Evolutionary conservation across 2,329 filamentous ascomycete species (phyloP), one percentile per base, ranked within the genome.

Genomic region (Aspergillus alliaceus): DNA sequence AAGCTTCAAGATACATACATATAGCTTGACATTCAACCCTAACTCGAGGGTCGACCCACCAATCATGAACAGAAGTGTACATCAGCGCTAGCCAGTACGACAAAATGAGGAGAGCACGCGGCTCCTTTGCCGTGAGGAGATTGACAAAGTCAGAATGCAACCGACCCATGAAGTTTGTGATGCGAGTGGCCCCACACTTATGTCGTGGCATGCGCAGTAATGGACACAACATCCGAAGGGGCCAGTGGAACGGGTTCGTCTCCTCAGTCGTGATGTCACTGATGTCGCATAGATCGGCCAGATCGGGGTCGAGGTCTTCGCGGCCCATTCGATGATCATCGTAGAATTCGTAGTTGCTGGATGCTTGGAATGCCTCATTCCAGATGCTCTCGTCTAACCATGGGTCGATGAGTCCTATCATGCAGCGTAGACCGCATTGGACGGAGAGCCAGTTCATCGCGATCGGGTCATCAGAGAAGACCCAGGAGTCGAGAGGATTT

Each of bases 301-400:
- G 22, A 9, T 42, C 37, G 15, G 35, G 12, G 24, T 52, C 50
- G 15, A 52, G 35, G 24, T 42, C 34, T 20, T 42, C 50, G 2
- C 50, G 34, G 11, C 50, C 50, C 50, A 35, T 24, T 18, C 35
- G 50, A 22, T 42, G 50, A 15, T 52, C 50, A 22, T 52, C 50
- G 18, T 31, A 29, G 9, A 31, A 39, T 39, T 52, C 35, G 24
- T 29, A 42, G 50, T 18, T 15, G 12, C 35, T 52, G 14, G 35
- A 15, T 29, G 22, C 31, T 6, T 27, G 24, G 18, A 52, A 52
- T 2, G 50, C n/a, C 11, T 42, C 37, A 24, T 39, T 18, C 50
- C 50, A 52, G 25, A 52, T 52, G 34, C 50, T 52, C 9, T 42
- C 37, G 8, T 22, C 5, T 14, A 42, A 9, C 50, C 50, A 52